phyloP scores from a whole-genome alignment of 192 early-diverging fungal species.

The Dimargaris verticillata region DNA sequence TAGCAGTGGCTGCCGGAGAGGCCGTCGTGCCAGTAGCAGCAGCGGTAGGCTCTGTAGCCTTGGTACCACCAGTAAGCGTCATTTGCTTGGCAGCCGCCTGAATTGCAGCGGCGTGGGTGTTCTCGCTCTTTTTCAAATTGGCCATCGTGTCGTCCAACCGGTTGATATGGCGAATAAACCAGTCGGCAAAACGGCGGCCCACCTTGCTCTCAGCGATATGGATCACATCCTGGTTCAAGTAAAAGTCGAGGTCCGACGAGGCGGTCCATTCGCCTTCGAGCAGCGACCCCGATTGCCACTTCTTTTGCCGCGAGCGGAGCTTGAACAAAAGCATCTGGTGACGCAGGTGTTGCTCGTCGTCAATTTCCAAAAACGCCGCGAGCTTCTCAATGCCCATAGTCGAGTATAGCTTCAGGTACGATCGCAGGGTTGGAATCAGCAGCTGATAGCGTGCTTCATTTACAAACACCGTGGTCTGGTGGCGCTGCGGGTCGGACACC shows the following conservation, averaged over 20 bases:
- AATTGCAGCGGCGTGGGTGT: background rate
- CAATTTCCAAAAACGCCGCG: conserved; percentile 70
- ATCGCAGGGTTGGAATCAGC: conserved; percentile 70
- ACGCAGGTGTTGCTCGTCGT: conserved; percentile 56
- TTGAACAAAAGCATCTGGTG: conserved; percentile 84
- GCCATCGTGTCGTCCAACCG: conserved; percentile 56
- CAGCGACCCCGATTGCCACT: conserved; percentile 64
- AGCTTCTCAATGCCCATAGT: conserved; percentile 79
- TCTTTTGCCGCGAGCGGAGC: conserved; percentile 81
- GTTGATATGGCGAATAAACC: conserved; percentile 89
- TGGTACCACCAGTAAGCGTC: no score
- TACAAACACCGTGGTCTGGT: conserved; percentile 77
- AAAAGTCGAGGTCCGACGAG: conserved; percentile 84
- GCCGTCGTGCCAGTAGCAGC: no score
- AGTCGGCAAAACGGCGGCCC: conserved; percentile 84
- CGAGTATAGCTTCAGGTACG: conserved; percentile 92
- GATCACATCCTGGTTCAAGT: conserved; percentile 85
- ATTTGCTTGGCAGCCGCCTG: no score
- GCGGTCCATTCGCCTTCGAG: conserved; percentile 67
- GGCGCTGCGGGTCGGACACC: conserved; percentile 41
- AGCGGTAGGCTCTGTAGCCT: no score
- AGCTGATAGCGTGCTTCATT: conserved; percentile 74
- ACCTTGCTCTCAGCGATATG: conserved; percentile 87
- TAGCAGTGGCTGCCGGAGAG: no score
- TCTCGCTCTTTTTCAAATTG: background rate